phyloP scores from a whole-genome alignment of 78 protist species.

The Dictyostelium intermedium region DNA sequence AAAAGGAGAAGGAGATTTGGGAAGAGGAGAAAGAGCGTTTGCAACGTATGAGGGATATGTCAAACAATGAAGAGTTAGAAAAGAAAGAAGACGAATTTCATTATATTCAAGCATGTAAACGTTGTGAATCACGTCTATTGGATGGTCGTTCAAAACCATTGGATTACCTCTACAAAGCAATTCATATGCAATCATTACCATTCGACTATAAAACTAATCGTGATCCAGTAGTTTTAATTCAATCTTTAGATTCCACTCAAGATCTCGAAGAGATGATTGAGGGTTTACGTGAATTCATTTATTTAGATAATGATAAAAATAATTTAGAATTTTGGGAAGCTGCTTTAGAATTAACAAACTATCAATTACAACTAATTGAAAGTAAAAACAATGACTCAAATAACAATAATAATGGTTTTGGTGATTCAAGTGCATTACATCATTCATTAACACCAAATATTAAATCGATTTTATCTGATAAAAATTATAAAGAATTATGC shows the following conservation, averaged over 20 bases:
- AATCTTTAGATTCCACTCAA: neutral
- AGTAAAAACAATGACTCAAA: neutral
- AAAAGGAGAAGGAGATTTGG: slow-evolving; percentile 77
- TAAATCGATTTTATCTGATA: slow-evolving; percentile 48
- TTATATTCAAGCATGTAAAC: slow-evolving; percentile 66
- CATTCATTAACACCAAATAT: slow-evolving; percentile 41
- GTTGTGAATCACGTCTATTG: slow-evolving; percentile 32
- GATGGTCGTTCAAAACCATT: slow-evolving; percentile 69
- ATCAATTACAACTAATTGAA: neutral
- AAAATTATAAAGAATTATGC: slow-evolving; percentile 76
- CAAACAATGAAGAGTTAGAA: slow-evolving; percentile 74
- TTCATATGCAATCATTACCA: slow-evolving; percentile 8
- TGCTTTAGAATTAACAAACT: neutral
- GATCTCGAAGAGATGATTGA: neutral
- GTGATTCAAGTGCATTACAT: slow-evolving; percentile 25
- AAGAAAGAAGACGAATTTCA: slow-evolving; percentile 91
- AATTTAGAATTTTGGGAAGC: slow-evolving; percentile 54
- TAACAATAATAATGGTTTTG: neutral
- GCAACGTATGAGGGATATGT: slow-evolving; percentile 68
- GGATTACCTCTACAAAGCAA: slow-evolving; percentile 50
- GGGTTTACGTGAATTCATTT: slow-evolving; percentile 41
- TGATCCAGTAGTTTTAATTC: slow-evolving; percentile 19
- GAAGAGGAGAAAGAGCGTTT: slow-evolving; percentile 82
- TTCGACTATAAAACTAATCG: neutral
- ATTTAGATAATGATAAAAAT: slow-evolving; percentile 33